Evolutionary conservation across 352 stramenopile species (phyloP), one percentile per base, ranked within the genome.

Genomic region (Phytophthora tubulina): DNA sequence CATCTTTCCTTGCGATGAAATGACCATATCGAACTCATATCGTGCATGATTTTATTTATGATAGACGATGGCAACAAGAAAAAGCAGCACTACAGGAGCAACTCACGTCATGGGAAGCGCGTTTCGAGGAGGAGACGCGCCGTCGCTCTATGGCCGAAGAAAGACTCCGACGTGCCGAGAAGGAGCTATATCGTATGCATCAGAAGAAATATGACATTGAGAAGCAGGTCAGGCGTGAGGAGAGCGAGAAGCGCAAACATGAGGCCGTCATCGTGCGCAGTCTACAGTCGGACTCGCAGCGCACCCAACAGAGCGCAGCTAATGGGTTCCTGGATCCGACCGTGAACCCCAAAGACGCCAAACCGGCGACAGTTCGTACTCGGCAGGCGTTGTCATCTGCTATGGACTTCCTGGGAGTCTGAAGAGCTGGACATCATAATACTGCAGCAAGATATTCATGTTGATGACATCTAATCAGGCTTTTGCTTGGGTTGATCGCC

Each of bases 171-270:
- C 81, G 89, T 10, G 83, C 89, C 31, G 89, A 96, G 70, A 95
- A 95, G 73, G 89, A 96, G 69, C 75, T 96, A 10, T 96, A 96
- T 68, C 89, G 89, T 33, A 96, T 96, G 89, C 89, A 95, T 78
- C 89, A 96, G 76, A 94, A 94, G 75, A 96, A 96, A 73, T 96
- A 94, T 78, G 86, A 96, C 73, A 96, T 96, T 62, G 89, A 96
- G 63, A 90, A 92, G 72, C 67, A 86, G 45, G 85, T 94, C 48
- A 84, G 89, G 3, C 86, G 89, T 48, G 89, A 96, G 54, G 89
- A 96, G 80, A 94, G 67, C 68, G 89, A 96, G 78, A 93, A 92
- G 71, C 85, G 87, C 77, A 92, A 93, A 70, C 86, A 96, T 70
- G 89, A 96, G 70, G 88, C 80, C 14, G 76, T 91, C 42, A 96